Evolutionary conservation across 2,329 filamentous ascomycete genomes (phyloP).

Genomic region (Zymoseptoria ardabiliae): DNA sequence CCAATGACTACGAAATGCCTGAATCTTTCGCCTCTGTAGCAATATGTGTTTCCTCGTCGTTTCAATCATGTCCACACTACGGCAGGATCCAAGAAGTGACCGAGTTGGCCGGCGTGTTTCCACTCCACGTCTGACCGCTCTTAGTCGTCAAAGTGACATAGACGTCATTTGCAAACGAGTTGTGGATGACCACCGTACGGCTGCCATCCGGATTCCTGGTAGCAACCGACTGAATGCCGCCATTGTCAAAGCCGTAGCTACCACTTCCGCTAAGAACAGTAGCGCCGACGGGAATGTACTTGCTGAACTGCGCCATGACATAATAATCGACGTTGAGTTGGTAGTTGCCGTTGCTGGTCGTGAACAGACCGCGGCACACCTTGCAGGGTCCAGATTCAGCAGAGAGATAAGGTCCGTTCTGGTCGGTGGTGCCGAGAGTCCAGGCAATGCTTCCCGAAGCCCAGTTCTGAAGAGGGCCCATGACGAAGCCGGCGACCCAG

Average conservation of each 20-base stretch:
- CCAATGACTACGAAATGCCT: not conserved
- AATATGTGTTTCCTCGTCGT: not conserved
- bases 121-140: conserved; percentile 14
- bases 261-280: conserved; percentile 8
- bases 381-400: conserved; percentile 6
- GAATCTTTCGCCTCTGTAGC: not conserved
- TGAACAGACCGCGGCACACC: conserved; percentile 13
- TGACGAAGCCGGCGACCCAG: conserved; percentile 15
- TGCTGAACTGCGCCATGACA: conserved; percentile 17
- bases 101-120: conserved; percentile 7
- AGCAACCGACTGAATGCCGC: conserved; percentile 9
- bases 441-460: conserved; percentile 15
- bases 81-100: conserved; percentile 16
- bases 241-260: conserved; percentile 1
- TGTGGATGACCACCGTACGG: conserved; percentile 14
- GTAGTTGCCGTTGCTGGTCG: conserved; percentile 11
- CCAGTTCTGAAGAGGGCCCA: conserved; percentile 19
- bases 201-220: conserved; percentile 14
- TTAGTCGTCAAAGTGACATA: conserved; percentile 10
- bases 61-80: not conserved
- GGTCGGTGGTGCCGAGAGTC: conserved; percentile 11
- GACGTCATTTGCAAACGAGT: conserved; percentile 6
- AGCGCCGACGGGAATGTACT: conserved; percentile 12
- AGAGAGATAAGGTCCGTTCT: conserved; percentile 12
- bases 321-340: conserved; percentile 16